A percentile compares a stretch with the other conserved stretches of the same genome.
Evolutionary conservation across 768 basidiomycete genomes (phyloP).

Genomic region (Sistotremastrum niveocremeum): DNA sequence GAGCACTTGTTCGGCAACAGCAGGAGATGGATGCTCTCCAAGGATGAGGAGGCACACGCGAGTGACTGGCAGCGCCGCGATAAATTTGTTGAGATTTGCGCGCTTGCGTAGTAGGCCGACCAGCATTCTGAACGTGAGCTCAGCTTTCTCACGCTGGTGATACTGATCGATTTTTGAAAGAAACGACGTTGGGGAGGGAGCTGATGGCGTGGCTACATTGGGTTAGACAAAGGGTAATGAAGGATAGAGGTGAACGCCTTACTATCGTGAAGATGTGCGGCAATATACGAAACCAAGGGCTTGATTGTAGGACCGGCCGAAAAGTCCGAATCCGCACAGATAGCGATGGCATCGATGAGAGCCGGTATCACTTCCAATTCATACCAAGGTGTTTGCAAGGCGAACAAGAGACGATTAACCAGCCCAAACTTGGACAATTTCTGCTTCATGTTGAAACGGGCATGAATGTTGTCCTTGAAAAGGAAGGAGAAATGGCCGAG

Average conservation of each 20-base stretch:
- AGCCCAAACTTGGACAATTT: conserved; percentile 59
- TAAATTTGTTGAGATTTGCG: conserved; percentile 52
- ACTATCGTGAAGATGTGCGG: conserved; percentile 67
- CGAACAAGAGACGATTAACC: conserved; percentile 68
- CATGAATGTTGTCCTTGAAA: conserved; percentile 55
- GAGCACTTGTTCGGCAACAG: conserved; percentile 46
- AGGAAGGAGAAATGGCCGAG: conserved; percentile 74
- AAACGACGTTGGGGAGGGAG: conserved; percentile 41
- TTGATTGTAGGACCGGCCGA: conserved; percentile 66
- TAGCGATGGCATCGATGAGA: conserved; percentile 46
- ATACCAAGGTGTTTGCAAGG: conserved; percentile 71
- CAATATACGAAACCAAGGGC: conserved; percentile 74
- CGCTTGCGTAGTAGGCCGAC: conserved; percentile 43
- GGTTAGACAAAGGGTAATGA: conserved; percentile 1
- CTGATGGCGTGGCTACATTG: conserved; percentile 5
- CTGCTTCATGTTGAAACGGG: conserved; percentile 64
- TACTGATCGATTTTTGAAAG: conserved; percentile 40
- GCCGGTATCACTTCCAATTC: conserved; percentile 33
- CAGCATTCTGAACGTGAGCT: conserved; percentile 51
- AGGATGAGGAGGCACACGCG: conserved; percentile 71
- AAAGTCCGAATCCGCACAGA: conserved; percentile 52
- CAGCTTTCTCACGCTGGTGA: conserved; percentile 44
- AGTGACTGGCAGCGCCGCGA: conserved; percentile 58
- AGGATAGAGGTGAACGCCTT: conserved; percentile 8
- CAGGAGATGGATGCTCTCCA: conserved; percentile 54